Conservation (phyloP, 2,329 filamentous ascomycete genomes). For the Malbranchea cinnamomea region DNA sequence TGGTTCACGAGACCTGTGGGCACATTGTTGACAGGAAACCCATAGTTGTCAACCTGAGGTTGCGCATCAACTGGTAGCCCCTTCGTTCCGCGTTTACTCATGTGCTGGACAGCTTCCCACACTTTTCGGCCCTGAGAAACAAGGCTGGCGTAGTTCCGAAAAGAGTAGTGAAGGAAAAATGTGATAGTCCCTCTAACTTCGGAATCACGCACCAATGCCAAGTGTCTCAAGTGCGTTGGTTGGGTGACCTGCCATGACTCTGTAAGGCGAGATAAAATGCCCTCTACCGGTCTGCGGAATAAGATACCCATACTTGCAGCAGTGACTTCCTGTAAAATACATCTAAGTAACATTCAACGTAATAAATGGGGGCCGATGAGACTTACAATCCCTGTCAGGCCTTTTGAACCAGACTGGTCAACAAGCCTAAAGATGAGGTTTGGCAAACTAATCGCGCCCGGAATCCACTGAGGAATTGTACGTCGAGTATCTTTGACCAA, state of each 20-base stretch:
- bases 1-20: conserved; percentile 24
- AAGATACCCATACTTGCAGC: conserved; percentile 33
- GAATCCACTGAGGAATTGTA: conserved; percentile 38
- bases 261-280: conserved; percentile 36
- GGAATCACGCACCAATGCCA: conserved; percentile 41
- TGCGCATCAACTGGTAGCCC: conserved; percentile 18
- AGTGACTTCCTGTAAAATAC: conserved; percentile 22
- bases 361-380: neutral
- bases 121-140: conserved; percentile 34
- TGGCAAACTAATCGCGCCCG: conserved; percentile 34
- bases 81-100: conserved; percentile 14
- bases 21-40: conserved; percentile 26
- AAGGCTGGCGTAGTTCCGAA: conserved; percentile 36
- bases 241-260: conserved; percentile 45
- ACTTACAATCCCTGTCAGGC: conserved; percentile 34
- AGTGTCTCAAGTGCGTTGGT: conserved; percentile 40
- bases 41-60: conserved; percentile 31
- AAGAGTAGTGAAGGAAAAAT: conserved; percentile 42
- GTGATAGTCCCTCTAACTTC: conserved; percentile 31
- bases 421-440: conserved; percentile 40
- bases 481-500: conserved; percentile 16
- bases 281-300: conserved; percentile 41
- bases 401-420: conserved; percentile 30
- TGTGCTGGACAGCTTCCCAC: conserved; percentile 39
- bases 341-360: neutral